These are phyloP conservation scores for Ajuga chamaepitys DNA, from an alignment of 257 asterid species.

Conservation along the genomic window DNA sequence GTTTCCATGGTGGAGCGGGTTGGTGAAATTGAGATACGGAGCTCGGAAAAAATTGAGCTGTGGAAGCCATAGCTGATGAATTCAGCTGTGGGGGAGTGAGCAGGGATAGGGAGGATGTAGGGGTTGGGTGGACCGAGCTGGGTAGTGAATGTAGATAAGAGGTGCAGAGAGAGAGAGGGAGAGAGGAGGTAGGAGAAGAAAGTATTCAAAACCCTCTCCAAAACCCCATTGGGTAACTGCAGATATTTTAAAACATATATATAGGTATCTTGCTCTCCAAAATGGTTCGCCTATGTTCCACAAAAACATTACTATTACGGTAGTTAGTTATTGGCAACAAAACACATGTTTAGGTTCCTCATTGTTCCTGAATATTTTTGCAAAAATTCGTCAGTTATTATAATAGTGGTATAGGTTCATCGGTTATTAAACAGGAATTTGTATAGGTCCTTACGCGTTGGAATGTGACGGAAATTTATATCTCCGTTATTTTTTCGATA, in stretches of 20 bases:
- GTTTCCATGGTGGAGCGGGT: slow-evolving; percentile 27
- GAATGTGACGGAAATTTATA: too few species aligned
- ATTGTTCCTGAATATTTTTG: too few species aligned
- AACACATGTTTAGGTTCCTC: too few species aligned
- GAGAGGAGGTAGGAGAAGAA: slow-evolving; percentile 2
- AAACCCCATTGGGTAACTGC: slow-evolving; percentile 21
- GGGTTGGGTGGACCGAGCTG: background rate
- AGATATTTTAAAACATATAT: slow-evolving; percentile 9
- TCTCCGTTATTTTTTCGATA: too few species aligned
- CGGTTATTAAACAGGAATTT: too few species aligned
- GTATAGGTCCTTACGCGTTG: too few species aligned
- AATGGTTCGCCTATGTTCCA: too few species aligned
- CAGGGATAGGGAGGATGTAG: background rate
- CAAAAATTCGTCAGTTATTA: too few species aligned
- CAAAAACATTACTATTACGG: too few species aligned
- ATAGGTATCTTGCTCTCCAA: too few species aligned
- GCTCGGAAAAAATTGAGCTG: slow-evolving; percentile 52
- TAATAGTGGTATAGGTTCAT: too few species aligned
- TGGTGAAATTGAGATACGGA: slow-evolving; percentile 45
- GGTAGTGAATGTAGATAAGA: slow-evolving; percentile 23
- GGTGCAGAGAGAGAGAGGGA: slow-evolving; percentile 3
- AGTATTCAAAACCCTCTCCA: slow-evolving; percentile 29
- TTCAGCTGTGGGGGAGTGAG: background rate
- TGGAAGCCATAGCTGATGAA: slow-evolving; percentile 54
- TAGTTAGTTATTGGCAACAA: too few species aligned